Evolutionary conservation across 352 stramenopile species (phyloP), one percentile per base, ranked within the genome.

Genomic region (Halophytophthora polymorphica): DNA sequence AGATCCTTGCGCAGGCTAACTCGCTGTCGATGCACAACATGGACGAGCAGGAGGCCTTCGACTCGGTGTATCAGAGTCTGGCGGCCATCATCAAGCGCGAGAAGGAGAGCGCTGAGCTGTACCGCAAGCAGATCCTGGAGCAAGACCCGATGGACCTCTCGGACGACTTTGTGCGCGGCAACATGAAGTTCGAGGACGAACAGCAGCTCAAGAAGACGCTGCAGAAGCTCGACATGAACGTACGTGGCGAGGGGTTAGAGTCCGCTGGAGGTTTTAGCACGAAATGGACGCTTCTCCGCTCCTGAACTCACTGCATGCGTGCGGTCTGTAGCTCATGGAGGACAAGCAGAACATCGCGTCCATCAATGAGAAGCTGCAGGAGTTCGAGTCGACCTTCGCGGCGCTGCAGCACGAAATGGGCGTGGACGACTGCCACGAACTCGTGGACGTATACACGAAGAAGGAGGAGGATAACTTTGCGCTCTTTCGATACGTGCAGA

Each of bases 391-490:
- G 15, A 86, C 74, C 15, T 89, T 90, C 46, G 69, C 63, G 1
- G 57, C 50, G 13, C 61, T 86, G 12, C 76, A 92, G 49, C 49
- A 83, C 35, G 73, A 88, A 56, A 81, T 88, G 72, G 75, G 66
- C 4, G 71, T 80, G 13, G 66, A 77, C 35, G 72, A 88, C 56
- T 87, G 77, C 45, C 79, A 86, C 42, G 69, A 83, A 15, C 28
- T 90, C 6, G 50, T 87, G 6, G 53, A 58, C 15, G 66, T 81
- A 23, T 88, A 92, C 57, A 73, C 68, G 1, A 88, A 74, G 47
- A 81, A 79, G 34, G 81, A 92, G 46, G 81, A 89, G 38, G 77
- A 92, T 22, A 90, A 92, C 49, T 89, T 92, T 47, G 75, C 81
- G 6, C 69, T 88, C 37, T 92, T 88, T 31, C 73, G 77, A 45